Conservation (phyloP, 2,329 filamentous ascomycete genomes). For the Phaeosphaeriaceae sp. region DNA sequence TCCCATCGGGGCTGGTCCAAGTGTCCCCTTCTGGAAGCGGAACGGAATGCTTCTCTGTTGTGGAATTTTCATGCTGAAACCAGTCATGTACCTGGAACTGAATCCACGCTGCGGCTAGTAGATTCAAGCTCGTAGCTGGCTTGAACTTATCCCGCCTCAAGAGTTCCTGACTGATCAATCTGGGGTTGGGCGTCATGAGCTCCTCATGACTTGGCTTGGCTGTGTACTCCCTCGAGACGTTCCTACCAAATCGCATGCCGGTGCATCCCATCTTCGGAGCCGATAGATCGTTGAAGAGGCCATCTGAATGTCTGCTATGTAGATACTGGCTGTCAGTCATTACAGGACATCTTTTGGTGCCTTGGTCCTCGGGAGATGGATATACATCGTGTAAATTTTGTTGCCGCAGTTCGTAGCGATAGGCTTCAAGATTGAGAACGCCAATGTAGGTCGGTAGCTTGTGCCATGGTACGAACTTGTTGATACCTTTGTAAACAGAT, state of each 20-base stretch:
- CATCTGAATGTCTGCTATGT: conserved; percentile 52
- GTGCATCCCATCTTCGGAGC: conserved; percentile 55
- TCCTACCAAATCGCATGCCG: conserved; percentile 56
- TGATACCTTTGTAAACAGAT: conserved; percentile 47
- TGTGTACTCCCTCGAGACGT: conserved; percentile 49
- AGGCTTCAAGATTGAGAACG: conserved; percentile 51
- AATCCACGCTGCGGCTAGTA: conserved; percentile 59
- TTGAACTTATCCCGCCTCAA: conserved; percentile 54
- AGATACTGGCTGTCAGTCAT: conserved; percentile 43
- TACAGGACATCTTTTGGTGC: conserved; percentile 37
- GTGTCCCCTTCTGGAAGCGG: conserved; percentile 44
- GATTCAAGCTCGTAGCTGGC: conserved; percentile 55
- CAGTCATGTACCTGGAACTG: conserved; percentile 46
- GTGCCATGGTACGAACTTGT: conserved; percentile 53
- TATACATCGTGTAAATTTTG: conserved; percentile 56
- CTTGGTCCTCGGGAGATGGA: conserved; percentile 47
- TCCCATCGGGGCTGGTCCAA: conserved; percentile 35
- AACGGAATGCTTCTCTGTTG: conserved; percentile 41
- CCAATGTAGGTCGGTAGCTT: conserved; percentile 52
- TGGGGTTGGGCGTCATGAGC: conserved; percentile 53
- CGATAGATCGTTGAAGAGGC: conserved; percentile 53
- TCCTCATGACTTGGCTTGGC: conserved; percentile 51
- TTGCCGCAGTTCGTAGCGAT: conserved; percentile 53
- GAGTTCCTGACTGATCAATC: conserved; percentile 52
- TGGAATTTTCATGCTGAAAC: conserved; percentile 29